Percentiles rank a stretch among this genome's conserved stretches.
phyloP scores from a whole-genome alignment of 2,329 filamentous ascomycete species.

The Sporothrix humicola region DNA sequence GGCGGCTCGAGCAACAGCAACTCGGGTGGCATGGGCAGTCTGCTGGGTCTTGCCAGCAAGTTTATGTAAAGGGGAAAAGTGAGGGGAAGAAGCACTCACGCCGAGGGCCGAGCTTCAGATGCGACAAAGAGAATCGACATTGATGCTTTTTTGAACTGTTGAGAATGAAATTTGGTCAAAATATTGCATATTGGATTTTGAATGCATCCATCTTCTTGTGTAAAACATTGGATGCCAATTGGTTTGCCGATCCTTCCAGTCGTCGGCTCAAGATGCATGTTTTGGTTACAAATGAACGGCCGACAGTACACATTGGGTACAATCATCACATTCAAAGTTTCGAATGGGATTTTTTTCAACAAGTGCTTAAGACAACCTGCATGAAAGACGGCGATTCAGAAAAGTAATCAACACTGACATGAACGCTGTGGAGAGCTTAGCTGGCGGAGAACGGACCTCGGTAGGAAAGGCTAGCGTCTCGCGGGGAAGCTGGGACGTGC shows the following conservation, averaged over 20 bases:
- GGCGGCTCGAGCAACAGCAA: constrained; percentile 52
- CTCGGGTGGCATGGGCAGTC: constrained; percentile 53
- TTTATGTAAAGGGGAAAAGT: constrained; percentile 46
- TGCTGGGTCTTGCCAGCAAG: constrained; percentile 56
- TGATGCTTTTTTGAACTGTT: too few species aligned
- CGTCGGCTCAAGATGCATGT: too few species aligned
- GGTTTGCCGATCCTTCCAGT: too few species aligned
- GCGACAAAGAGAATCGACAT: too few species aligned
- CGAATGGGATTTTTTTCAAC: background rate
- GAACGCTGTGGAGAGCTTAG: background rate
- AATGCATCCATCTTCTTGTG: too few species aligned
- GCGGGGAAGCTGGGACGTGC: constrained; percentile 30
- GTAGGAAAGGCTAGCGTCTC: constrained; percentile 24
- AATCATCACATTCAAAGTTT: background rate
- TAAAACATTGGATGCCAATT: too few species aligned
- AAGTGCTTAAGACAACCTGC: background rate
- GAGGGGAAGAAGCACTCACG: background rate
- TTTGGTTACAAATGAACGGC: background rate
- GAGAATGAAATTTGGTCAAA: too few species aligned
- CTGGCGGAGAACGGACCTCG: constrained; percentile 28
- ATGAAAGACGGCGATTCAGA: background rate
- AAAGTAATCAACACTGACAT: background rate
- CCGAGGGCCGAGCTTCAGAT: background rate
- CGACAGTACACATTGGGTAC: background rate
- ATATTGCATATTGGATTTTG: too few species aligned